Evolutionary conservation across 208 protist genomes (phyloP).

Genomic region (Trypanosoma cruzi): DNA sequence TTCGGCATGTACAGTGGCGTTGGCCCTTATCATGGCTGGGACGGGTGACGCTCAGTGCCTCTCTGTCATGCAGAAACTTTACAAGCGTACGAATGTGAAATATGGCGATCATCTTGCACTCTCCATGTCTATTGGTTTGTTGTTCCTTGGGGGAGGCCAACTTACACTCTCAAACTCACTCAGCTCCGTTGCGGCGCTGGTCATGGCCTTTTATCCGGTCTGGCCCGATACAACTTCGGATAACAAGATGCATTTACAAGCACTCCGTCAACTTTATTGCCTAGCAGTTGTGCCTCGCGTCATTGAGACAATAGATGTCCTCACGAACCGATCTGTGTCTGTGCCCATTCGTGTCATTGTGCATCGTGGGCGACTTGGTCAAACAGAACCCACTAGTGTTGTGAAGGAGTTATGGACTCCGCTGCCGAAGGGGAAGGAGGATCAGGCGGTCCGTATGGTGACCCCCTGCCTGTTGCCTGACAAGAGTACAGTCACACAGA

Average conservation of each 20-base stretch:
- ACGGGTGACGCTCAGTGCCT: constrained; percentile 89
- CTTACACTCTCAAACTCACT: constrained; percentile 87
- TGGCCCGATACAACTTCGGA: constrained; percentile 90
- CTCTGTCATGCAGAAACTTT: constrained; percentile 64
- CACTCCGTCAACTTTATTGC: constrained; percentile 95
- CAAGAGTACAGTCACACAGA: constrained; percentile 57
- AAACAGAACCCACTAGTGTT: constrained; percentile 34
- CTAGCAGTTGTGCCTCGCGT: constrained; percentile 92
- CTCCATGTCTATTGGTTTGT: constrained; percentile 93
- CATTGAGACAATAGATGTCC: constrained; percentile 91
- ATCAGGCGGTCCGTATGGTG: constrained; percentile 53
- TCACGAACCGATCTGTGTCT: constrained; percentile 74
- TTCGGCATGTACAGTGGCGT: constrained; percentile 62
- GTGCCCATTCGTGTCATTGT: constrained; percentile 73
- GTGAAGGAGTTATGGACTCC: constrained; percentile 32
- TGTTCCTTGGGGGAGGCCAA: constrained; percentile 94
- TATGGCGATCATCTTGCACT: constrained; percentile 96
- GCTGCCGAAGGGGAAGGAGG: constrained; percentile 27
- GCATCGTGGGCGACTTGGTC: constrained; percentile 27
- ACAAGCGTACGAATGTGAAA: constrained; percentile 51
- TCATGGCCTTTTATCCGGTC: constrained; percentile 93
- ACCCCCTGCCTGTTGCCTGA: constrained; percentile 82
- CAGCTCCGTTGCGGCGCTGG: constrained; percentile 87
- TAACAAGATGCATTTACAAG: constrained; percentile 92
- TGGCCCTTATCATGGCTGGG: constrained; percentile 92